phyloP scores from a whole-genome alignment of 495 filamentous ascomycete genomes.

The Hypomontagnella monticulosa region DNA sequence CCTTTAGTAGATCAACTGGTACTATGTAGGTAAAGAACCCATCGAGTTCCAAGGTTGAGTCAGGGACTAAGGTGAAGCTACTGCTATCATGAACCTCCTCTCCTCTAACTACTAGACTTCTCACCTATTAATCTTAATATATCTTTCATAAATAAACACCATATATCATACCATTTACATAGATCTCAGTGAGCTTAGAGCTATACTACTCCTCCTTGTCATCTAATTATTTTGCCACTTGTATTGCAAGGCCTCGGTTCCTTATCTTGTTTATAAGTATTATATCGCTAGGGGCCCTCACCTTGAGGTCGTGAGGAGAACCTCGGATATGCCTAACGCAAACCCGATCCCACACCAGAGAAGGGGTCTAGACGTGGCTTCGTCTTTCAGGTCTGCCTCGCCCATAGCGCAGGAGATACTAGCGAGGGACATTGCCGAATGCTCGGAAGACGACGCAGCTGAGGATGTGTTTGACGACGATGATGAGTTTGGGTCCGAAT shows the following conservation, averaged over 20 bases:
- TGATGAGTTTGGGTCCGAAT: slow-evolving; percentile 52
- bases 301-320: background rate
- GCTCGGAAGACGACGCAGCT: slow-evolving; percentile 58
- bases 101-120: no score
- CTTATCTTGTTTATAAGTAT: background rate
- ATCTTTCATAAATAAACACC: background rate
- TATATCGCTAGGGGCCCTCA: background rate
- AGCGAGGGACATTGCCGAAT: slow-evolving; percentile 73
- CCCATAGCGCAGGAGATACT: slow-evolving; percentile 75
- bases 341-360: slow-evolving; percentile 33
- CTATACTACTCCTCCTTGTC: background rate
- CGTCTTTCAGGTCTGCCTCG: slow-evolving; percentile 64
- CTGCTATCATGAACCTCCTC: no score
- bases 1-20: no score
- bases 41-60: background rate
- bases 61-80: background rate
- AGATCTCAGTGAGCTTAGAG: no score
- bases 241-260: background rate
- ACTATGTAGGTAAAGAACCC: background rate
- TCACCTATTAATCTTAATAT: background rate
- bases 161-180: background rate
- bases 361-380: slow-evolving; percentile 32
- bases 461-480: slow-evolving; percentile 56
- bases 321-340: slow-evolving; percentile 32
- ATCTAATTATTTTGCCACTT: background rate